These are phyloP conservation scores for Trichoderma guizhouense DNA, from an alignment of 2,329 filamentous ascomycete species.

Conservation along the genomic window DNA sequence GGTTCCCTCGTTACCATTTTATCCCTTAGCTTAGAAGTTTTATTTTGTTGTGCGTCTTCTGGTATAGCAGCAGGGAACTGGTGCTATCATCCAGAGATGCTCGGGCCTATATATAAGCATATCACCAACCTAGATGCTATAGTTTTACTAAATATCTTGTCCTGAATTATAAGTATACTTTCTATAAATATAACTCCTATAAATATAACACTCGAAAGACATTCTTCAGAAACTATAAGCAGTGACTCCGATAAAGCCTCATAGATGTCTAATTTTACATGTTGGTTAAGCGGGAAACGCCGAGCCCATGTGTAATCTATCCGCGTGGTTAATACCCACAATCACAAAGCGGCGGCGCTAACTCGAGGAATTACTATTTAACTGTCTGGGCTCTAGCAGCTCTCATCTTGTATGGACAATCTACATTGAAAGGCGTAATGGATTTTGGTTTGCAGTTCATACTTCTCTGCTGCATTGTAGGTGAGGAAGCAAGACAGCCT, in stretches of 20 bases:
- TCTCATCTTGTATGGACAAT: neutral
- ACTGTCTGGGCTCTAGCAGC: neutral
- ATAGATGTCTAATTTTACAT: neutral
- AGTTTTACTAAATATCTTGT: neutral
- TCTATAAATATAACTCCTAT: neutral
- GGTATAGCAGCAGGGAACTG: neutral
- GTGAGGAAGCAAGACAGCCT: too few relatives aligned
- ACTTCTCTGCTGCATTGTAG: too few relatives aligned
- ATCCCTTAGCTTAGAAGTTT: neutral
- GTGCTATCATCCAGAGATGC: neutral
- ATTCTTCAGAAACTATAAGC: neutral
- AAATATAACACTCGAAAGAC: neutral
- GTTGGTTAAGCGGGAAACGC: neutral
- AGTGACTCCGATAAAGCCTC: neutral
- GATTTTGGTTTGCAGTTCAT: neutral
- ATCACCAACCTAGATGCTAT: neutral
- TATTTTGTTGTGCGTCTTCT: neutral
- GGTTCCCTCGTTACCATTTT: neutral
- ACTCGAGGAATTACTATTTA: neutral
- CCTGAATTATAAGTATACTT: neutral
- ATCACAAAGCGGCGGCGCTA: neutral
- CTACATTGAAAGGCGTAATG: neutral
- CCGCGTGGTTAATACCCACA: neutral
- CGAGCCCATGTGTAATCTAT: neutral
- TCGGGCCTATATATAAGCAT: neutral